A percentile compares a stretch with the other conserved stretches of the same genome.
These are phyloP conservation scores for Elongisporangium prolatum DNA, from an alignment of 352 stramenopile genomes.

Conservation along the genomic window DNA sequence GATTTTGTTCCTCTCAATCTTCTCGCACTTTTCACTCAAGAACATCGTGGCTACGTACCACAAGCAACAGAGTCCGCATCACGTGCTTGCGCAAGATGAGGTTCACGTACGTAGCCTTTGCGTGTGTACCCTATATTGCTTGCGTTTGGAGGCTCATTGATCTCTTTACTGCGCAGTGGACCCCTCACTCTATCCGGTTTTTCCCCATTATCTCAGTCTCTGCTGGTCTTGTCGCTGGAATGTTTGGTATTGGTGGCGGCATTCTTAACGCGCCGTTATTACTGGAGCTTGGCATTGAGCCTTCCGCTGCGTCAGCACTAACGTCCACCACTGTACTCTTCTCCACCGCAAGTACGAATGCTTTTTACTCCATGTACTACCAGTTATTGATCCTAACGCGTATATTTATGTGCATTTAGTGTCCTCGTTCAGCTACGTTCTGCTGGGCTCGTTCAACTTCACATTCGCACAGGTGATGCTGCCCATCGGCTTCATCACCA, in stretches of 20 bases:
- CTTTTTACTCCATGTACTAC: not conserved
- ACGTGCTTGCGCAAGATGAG: slow-evolving; percentile 41
- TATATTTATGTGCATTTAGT: slow-evolving; percentile 27
- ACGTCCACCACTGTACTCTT: slow-evolving; percentile 78
- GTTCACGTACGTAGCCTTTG: slow-evolving; percentile 27
- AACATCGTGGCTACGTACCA: slow-evolving; percentile 43
- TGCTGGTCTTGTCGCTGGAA: slow-evolving; percentile 89
- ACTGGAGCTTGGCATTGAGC: slow-evolving; percentile 90
- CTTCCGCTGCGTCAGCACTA: slow-evolving; percentile 82
- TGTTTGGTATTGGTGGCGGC: slow-evolving; percentile 95
- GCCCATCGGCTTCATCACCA: slow-evolving; percentile 53
- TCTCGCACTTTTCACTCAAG: slow-evolving; percentile 60
- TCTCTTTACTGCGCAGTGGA: slow-evolving; percentile 27
- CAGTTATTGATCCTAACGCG: not conserved
- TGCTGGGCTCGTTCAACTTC: slow-evolving; percentile 45
- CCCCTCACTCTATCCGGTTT: slow-evolving; percentile 55
- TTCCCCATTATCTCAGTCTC: slow-evolving; percentile 89
- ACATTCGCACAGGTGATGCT: slow-evolving; percentile 39
- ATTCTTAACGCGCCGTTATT: slow-evolving; percentile 95
- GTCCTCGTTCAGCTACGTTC: slow-evolving; percentile 62
- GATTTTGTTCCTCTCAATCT: slow-evolving; percentile 70
- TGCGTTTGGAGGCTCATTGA: slow-evolving; percentile 6
- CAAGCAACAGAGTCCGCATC: slow-evolving; percentile 44
- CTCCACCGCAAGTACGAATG: slow-evolving; percentile 56
- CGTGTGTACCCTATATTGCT: not conserved